Base-by-base conservation (phyloP, 228 moss, liverwort and hornwort genomes). In the Sphagnum magellanicum region DNA sequence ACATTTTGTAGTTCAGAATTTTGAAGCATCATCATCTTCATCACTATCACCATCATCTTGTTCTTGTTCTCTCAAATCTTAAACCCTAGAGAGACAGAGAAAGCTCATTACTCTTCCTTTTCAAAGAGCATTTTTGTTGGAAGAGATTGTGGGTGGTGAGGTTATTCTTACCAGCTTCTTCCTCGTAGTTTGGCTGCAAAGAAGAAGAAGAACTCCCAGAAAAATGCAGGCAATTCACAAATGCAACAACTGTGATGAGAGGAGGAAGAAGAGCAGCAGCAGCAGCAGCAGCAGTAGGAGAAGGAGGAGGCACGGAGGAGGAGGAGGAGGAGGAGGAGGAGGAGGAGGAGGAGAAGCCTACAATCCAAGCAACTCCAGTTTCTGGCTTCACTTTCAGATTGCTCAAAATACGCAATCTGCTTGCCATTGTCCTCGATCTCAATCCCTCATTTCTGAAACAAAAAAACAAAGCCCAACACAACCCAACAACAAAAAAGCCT, bases 171-270 rank as follows among this genome's bases (percentile, higher is more conserved):
- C 32, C 32, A 32, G 32, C 32, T 32, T 32, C 32, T 32, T 76
- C 79, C 53, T 74, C 83, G 8, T 59, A 50, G 12, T 32, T 32
- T 32, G 32, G 32, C 32, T 32, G 32, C 32, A 32, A 32, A 32
- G 32, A 32, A 32, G 32, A 32, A 3, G 32, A 32, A 32, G 73
- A 50, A 48, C 67, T 8, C 10, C 67, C 59, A 6, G 67, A 63
- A 69, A 76, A 85, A 67, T 79, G 81, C 73, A 81, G 72, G 63
- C 32, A 32, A 32, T 32, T 32, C 32, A 32, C 32, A 32, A 32
- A 32, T 32, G 32, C 90, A 95, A 69, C 85, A 85, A 12, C 32
- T 92, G 52, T 8, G 70, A 79, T 70, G 92, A 84, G 59, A 95
- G 64, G 51, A 95, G 50, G 11, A 79, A 84, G n/a, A 74, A 50